Evolutionary conservation across 495 filamentous ascomycete species (phyloP).

Genomic region (Penicillium angulare): DNA sequence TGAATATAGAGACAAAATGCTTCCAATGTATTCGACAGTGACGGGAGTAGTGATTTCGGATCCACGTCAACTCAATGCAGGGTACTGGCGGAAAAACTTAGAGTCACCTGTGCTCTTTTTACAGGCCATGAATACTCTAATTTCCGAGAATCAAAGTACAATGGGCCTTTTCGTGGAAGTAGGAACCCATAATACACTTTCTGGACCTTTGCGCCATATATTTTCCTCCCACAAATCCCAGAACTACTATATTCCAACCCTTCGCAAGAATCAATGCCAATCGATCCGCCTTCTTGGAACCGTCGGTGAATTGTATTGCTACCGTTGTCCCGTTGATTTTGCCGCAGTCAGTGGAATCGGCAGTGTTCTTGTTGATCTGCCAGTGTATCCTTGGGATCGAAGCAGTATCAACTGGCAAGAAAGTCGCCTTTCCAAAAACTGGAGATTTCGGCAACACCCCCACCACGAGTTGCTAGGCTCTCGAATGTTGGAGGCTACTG

Average conservation of each 20-base stretch:
- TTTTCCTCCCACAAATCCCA: no score
- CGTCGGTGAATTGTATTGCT: not conserved
- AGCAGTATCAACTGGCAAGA: not conserved
- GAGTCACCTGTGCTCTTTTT: conserved; percentile 35
- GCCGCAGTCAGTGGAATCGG: not conserved
- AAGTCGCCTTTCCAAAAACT: not conserved
- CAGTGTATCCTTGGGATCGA: not conserved
- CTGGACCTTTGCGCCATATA: not conserved
- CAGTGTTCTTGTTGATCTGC: not conserved
- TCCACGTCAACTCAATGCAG: conserved; percentile 11
- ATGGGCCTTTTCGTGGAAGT: not conserved
- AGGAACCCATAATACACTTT: not conserved
- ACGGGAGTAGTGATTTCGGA: conserved; percentile 14
- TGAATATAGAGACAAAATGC: not conserved
- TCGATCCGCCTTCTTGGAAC: not conserved
- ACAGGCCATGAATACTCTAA: not conserved
- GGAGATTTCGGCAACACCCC: not conserved
- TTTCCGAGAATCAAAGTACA: conserved; percentile 2
- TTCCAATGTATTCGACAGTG: conserved; percentile 12
- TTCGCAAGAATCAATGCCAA: not conserved
- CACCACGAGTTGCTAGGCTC: not conserved
- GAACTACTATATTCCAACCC: not conserved
- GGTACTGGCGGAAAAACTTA: conserved; percentile 43
- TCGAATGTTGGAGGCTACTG: not conserved
- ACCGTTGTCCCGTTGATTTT: not conserved